Evolutionary conservation across 148 eudicot genomes (phyloP), one percentile per base, ranked within the genome.

Genomic region (Persicaria maculosa): DNA sequence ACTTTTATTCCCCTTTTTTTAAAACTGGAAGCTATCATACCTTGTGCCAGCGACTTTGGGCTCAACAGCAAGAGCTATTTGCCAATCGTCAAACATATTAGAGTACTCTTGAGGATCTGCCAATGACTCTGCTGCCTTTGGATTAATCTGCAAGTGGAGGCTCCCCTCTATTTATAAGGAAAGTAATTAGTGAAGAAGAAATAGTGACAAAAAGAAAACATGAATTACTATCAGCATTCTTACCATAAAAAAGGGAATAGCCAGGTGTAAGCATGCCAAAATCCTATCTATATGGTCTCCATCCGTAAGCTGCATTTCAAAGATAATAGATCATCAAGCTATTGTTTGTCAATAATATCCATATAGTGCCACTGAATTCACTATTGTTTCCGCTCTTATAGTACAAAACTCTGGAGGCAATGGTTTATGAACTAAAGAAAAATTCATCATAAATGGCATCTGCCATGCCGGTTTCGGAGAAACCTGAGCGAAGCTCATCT

Each of bases 11-110:
- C 65, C 31, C 1, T 1, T 58, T 48, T 48, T 48, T 7, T 22
- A 46, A 12, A 61, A 75, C 9, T 4, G 61, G 77, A 86, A 47
- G 74, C n/a, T n/a, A n/a, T n/a, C n/a, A n/a, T n/a, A n/a, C n/a
- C n/a, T n/a, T n/a, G n/a, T n/a, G n/a, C n/a, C n/a, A n/a, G n/a
- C n/a, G n/a, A n/a, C n/a, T n/a, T n/a, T n/a, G n/a, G n/a, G n/a
- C n/a, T n/a, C n/a, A n/a, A n/a, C n/a, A n/a, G n/a, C n/a, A 77
- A 91, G 88, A 68, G 98, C 96, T 86, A 95, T 75, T 88, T 95
- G 97, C 98, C 97, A 95, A 71, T 92, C 96, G n/a, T 95, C 98
- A 77, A 95, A 95, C 82, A 95, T 72, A 78, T 95, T 95, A 74
- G 98, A 83, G 84, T 95, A 95, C 75, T 92, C 93, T 77, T 88